Evolutionary conservation across 2,329 filamentous ascomycete species (phyloP).

Genomic region (Cercospora sp.): DNA sequence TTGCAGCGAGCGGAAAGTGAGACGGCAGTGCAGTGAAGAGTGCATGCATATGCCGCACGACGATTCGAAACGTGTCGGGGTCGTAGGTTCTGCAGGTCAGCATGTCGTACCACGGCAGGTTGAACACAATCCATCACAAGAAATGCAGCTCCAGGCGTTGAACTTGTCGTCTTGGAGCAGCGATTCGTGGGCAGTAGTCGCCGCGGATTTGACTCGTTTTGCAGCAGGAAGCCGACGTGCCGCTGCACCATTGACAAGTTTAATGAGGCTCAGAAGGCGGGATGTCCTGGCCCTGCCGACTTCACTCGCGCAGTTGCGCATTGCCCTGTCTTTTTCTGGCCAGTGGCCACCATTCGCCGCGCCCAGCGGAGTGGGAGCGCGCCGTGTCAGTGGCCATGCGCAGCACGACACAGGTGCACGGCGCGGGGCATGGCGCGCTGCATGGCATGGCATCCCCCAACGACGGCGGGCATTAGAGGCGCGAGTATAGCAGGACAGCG

Average conservation of each 20-base stretch:
- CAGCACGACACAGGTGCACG: background rate
- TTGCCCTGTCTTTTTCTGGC: background rate
- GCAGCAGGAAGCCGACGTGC: background rate
- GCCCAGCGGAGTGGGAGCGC: background rate
- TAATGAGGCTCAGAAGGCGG: background rate
- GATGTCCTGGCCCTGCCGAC: background rate
- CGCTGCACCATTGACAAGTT: background rate
- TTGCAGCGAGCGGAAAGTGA: background rate
- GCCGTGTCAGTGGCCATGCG: background rate
- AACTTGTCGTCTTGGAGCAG: background rate
- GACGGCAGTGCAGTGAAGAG: background rate
- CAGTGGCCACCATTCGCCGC: background rate
- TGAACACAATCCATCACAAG: background rate
- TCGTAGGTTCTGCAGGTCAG: background rate
- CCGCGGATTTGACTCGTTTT: background rate
- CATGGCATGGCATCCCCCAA: background rate
- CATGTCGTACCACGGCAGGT: background rate
- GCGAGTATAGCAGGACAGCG: background rate
- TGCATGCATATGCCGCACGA: background rate
- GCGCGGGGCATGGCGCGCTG: too few relatives aligned
- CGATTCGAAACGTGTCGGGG: background rate
- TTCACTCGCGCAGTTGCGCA: background rate
- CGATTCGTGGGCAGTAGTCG: background rate
- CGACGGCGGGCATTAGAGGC: background rate
- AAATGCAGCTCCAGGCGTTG: background rate